Conservation (phyloP, 1,284 basidiomycete genomes). For the Ganoderma multipileum region DNA sequence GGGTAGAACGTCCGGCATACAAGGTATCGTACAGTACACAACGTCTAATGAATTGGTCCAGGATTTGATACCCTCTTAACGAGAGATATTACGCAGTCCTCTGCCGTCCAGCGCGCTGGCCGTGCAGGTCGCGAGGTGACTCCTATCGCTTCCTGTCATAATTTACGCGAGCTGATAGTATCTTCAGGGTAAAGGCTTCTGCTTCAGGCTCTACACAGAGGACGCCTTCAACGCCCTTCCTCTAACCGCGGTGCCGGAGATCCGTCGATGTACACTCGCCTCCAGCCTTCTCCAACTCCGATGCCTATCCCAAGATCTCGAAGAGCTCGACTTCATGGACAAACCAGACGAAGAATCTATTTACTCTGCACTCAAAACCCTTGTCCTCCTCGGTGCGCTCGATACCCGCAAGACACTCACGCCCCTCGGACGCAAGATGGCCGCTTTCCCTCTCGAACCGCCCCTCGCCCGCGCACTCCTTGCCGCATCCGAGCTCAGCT, state of each 20-base stretch:
- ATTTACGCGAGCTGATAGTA: not conserved
- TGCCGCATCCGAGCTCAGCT: constrained; percentile 73
- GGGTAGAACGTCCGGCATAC: constrained; percentile 31
- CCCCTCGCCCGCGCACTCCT: constrained; percentile 80
- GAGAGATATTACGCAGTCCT: constrained; percentile 88
- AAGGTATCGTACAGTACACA: no score
- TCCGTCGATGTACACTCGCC: constrained; percentile 84
- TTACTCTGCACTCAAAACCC: constrained; percentile 71
- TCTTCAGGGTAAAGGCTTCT: constrained; percentile 75
- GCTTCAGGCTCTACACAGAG: constrained; percentile 91
- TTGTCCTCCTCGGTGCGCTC: constrained; percentile 81
- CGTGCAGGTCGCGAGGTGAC: constrained; percentile 88
- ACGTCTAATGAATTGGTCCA: constrained; percentile 36
- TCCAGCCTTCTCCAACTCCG: constrained; percentile 86
- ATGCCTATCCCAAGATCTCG: constrained; percentile 81
- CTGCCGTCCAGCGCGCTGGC: constrained; percentile 87
- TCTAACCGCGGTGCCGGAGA: constrained; percentile 83
- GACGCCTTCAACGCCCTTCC: constrained; percentile 72
- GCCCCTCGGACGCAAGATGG: constrained; percentile 77
- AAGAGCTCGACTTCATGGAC: constrained; percentile 86
- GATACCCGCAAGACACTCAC: constrained; percentile 72
- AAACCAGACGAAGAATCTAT: constrained; percentile 76
- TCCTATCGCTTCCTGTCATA: not conserved
- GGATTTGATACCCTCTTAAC: constrained; percentile 91
- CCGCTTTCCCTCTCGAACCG: constrained; percentile 86